Evolutionary conservation across 2,329 filamentous ascomycete species (phyloP), one percentile per base, ranked within the genome.

Genomic region (Venturia pyrina): DNA sequence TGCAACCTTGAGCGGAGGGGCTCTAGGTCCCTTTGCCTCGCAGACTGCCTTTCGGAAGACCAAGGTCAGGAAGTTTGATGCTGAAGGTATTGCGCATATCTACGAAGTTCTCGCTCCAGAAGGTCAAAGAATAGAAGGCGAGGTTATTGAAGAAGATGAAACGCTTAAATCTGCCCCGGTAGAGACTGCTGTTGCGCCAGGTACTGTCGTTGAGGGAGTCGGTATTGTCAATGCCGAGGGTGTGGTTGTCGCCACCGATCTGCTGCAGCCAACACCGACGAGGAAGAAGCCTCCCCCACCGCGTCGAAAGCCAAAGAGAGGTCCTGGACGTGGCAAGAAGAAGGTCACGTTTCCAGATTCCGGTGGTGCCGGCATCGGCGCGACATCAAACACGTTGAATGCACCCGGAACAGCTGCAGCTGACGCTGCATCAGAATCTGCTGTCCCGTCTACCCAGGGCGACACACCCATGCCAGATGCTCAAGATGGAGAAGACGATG

Each of bases 81-180:
- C 86, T 0, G 83, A 81, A 32, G 93, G 93, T 32, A 93, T 93
- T 70, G 83, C 90, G 11, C 91, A 90, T 68, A 87, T 93, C 1
- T 91, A 95, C 75, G 91, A 96, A 71, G 87, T 95, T 8, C 89
- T 91, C 24, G 83, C 96, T 4, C 85, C 87, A 5, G 89, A 93
- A 66, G 92, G 91, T 0, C 89, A 95, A 73, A 80, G 81, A 5
- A 83, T 96, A 0, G 89, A 93, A 69, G 91, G 91, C 66, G 92
- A 96, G 73, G 87, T 96, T 63, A 85, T 91, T 67, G 79, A 82
- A 46, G 79, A 81, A 60, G 78, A 82, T 64, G 79, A 80, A 65
- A 43, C 43, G 15, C n/a, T 61, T 8, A 62, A 60, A 19, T 37
- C 62, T 56, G 66, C 63, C 1, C 48, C 50, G 61, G 76, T 78